Percentiles rank a stretch among this genome's conserved stretches.
Conservation (phyloP, 2,329 filamentous ascomycete species). For the Penicillium thymicola region DNA sequence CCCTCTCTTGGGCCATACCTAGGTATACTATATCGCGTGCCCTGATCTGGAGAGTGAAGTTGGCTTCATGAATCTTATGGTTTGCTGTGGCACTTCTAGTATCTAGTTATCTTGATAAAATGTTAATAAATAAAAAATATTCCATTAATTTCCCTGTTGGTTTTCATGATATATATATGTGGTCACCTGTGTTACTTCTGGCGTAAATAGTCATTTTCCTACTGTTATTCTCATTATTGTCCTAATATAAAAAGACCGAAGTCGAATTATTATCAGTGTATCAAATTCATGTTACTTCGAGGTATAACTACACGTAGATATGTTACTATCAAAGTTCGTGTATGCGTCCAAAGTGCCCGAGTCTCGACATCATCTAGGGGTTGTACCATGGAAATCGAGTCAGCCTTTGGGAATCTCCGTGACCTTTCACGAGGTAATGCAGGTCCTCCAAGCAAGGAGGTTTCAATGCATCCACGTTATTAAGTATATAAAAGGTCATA, state of each 20-base stretch:
- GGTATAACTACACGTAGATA: too few relatives aligned
- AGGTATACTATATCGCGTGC: background rate
- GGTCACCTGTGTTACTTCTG: background rate
- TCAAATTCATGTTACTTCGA: background rate
- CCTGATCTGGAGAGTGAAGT: background rate
- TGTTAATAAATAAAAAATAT: background rate
- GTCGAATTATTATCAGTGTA: background rate
- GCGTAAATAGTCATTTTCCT: background rate
- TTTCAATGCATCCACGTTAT: background rate
- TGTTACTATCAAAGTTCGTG: background rate
- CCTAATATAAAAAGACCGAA: background rate
- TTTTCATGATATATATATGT: background rate
- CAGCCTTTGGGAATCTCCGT: background rate
- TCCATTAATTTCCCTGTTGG: background rate
- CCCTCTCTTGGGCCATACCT: constrained; percentile 3
- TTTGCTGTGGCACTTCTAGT: background rate
- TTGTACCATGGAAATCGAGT: background rate
- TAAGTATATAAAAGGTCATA: background rate
- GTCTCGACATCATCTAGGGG: background rate
- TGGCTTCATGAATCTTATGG: background rate
- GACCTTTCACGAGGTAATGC: constrained; percentile 5
- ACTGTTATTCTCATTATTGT: background rate
- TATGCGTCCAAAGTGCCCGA: background rate
- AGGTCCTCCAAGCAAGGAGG: background rate
- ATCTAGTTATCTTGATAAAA: background rate